Base-by-base conservation (phyloP, 2,329 filamentous ascomycete species). In the Fusarium sp. region DNA sequence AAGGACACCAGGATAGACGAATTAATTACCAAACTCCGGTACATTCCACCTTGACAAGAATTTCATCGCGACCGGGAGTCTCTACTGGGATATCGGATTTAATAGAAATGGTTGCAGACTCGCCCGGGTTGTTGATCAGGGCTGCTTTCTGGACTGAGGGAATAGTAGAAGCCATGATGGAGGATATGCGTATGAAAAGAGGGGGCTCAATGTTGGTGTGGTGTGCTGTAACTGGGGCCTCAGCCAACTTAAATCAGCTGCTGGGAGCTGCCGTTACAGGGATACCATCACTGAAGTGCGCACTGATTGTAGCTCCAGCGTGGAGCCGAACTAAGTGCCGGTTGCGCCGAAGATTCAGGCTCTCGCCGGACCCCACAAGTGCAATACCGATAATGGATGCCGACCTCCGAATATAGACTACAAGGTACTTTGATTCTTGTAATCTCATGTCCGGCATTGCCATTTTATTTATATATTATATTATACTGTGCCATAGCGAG, bases 1-100 rank as follows among this genome's bases (percentile, higher is more conserved):
- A 1, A n/a, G 0, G 2, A 2, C 0, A 1, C 3, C 25, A 12
- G 1, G 1, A 26, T 4, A n/a, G n/a, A n/a, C n/a, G n/a, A n/a
- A n/a, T n/a, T n/a, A 6, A 8, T 61, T 62, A 70, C 68, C 68
- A 70, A 2, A 66, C 32, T 3, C 68, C 68, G 4, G 61, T 70
- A 7, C 47, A 68, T 1, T 39, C 31, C 1, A 70, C 24, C n/a
- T 67, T 67, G 5, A 70, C 45, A 1, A 70, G 29, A 5, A 70
- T 42, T 19, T 70, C 57, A 1, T 65, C 9, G 0, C 10, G 2
- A 0, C 19, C 32, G 1, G 68, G 68, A 0, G 9, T 24, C 0
- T 2, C 15, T 2, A 70, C 58, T 0, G 59, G 51, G 0, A 68
- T 12, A 28, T 61, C 51, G 0, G 64, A 43, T 15, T 8, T 48